Evolutionary conservation across 768 basidiomycete species (phyloP).

Genomic region (Amanita muscaria): DNA sequence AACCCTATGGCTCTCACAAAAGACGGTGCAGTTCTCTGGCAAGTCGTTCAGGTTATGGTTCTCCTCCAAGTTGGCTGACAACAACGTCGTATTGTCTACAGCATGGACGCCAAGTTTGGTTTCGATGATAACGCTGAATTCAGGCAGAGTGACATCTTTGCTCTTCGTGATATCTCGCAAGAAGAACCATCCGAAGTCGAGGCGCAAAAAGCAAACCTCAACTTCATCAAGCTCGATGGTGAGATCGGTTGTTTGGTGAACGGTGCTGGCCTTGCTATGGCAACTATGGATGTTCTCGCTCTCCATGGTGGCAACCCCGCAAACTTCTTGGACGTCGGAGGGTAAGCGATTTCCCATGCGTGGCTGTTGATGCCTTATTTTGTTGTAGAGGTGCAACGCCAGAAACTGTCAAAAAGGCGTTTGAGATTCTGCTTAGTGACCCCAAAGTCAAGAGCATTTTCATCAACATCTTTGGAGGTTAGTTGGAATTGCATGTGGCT

Average conservation of each 20-base stretch:
- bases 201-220: constrained; percentile 91
- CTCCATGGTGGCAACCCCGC: constrained; percentile 95
- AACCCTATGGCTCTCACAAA: constrained; percentile 92
- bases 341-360: constrained; percentile 33
- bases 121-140: constrained; percentile 99
- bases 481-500: constrained; percentile 14
- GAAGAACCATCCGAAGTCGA: constrained; percentile 98
- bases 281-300: constrained; percentile 98
- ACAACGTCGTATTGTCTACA: constrained; percentile 27
- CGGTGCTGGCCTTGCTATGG: constrained; percentile 98
- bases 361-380: background rate
- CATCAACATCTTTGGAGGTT: constrained; percentile 94
- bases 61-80: constrained; percentile 2
- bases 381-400: constrained; percentile 81
- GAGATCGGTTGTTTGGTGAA: constrained; percentile 96
- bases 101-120: constrained; percentile 99
- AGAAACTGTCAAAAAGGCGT: constrained; percentile 99
- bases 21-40: constrained; percentile 93
- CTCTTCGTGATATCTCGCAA: constrained; percentile 84
- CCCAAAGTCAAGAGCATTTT: constrained; percentile 96
- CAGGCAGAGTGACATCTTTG: constrained; percentile 87
- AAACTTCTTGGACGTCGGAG: constrained; percentile 98
- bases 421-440: constrained; percentile 87
- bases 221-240: constrained; percentile 99
- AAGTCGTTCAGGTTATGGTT: constrained; percentile 18